Percentiles rank a stretch among this genome's conserved stretches.
Evolutionary conservation across 345 rosid genomes (phyloP).

Genomic region (Punica granatum): DNA sequence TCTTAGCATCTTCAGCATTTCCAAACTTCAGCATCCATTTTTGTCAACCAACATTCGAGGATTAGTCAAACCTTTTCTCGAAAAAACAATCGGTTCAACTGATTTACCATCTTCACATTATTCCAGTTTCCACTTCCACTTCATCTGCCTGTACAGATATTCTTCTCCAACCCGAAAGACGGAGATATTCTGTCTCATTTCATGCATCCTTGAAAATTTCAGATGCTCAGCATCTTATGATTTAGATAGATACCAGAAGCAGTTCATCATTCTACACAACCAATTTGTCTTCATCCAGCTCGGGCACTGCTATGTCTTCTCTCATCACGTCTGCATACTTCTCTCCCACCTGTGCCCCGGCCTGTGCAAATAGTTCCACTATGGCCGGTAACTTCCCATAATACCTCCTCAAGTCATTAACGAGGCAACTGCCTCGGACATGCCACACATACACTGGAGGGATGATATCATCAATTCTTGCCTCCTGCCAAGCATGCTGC

Average conservation of each 20-base stretch:
- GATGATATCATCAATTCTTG: constrained; percentile 37
- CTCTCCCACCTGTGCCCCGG: constrained; percentile 31
- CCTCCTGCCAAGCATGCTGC: constrained; percentile 54
- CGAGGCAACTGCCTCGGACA: constrained; percentile 24
- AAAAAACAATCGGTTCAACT: too few species aligned
- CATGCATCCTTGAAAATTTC: too few species aligned
- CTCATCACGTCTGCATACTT: constrained; percentile 27
- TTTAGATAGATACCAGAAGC: neutral
- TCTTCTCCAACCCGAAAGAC: too few species aligned
- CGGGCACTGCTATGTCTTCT: constrained; percentile 31
- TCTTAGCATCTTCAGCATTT: too few species aligned
- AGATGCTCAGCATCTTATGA: too few species aligned
- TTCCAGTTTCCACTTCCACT: too few species aligned
- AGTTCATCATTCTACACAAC: constrained; percentile 17
- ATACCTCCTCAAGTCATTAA: constrained; percentile 33
- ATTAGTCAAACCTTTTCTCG: too few species aligned
- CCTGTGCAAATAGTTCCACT: constrained; percentile 41
- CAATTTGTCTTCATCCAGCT: constrained; percentile 28
- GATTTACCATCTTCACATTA: too few species aligned
- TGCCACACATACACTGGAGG: constrained; percentile 48
- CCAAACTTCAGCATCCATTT: too few species aligned
- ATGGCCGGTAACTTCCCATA: constrained; percentile 44
- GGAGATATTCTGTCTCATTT: too few species aligned
- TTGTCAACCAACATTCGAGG: too few species aligned
- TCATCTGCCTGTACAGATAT: too few species aligned